These are phyloP conservation scores for Avicennia marina DNA, from an alignment of 257 asterid genomes.

Conservation along the genomic window DNA sequence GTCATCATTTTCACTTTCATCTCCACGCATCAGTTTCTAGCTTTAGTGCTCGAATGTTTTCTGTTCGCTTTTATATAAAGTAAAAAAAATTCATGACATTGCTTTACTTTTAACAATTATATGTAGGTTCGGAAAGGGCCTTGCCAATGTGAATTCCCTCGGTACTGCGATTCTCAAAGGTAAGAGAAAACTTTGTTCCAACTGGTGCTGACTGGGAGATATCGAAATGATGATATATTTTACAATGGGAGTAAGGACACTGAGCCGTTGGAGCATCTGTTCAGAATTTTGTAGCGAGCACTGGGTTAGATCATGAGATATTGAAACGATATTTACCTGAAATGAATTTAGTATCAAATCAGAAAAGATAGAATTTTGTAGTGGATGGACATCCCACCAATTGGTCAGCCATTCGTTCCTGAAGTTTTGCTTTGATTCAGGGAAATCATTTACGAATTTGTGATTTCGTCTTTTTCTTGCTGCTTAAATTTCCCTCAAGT, in stretches of 20 bases:
- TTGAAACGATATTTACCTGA: too few species aligned
- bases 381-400: too few species aligned
- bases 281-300: background rate
- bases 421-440: too few species aligned
- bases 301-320: background rate
- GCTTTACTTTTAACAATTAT: background rate
- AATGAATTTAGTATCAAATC: too few species aligned
- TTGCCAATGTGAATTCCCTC: constrained; percentile 62
- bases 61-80: background rate
- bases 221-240: too few species aligned
- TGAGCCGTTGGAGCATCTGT: background rate
- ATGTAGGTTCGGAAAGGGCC: constrained; percentile 67
- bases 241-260: background rate
- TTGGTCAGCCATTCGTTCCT: too few species aligned
- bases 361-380: too few species aligned
- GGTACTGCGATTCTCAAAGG: constrained; percentile 78
- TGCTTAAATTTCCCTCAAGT: too few species aligned
- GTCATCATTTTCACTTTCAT: too few species aligned
- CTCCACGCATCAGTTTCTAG: background rate
- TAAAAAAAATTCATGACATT: background rate
- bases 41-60: background rate
- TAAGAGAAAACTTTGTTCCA: background rate
- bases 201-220: background rate
- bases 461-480: too few species aligned
- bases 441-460: too few species aligned